Base-by-base conservation (phyloP, 768 basidiomycete genomes). In the Auriscalpium microsporum region DNA sequence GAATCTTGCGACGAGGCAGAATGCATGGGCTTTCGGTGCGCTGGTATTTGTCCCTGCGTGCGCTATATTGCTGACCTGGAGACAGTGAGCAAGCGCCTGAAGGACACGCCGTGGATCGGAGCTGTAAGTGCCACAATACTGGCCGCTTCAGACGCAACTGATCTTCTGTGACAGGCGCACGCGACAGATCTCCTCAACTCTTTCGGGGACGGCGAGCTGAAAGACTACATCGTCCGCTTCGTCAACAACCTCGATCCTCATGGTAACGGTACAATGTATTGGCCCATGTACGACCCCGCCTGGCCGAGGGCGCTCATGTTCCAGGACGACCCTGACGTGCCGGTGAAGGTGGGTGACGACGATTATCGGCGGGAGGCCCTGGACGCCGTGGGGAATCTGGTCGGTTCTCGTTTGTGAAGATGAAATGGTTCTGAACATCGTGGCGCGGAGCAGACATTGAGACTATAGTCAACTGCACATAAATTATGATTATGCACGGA, bases 21-120 rank as follows among this genome's bases (percentile, higher is more conserved):
- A 65, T 2, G 63, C 63, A 0, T 74, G 67, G 66, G 63, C 65
- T 8, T 74, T 64, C 62, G 47, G 75, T 75, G 37, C 52, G 72
- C 28, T 10, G 53, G 33, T 34, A 8, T 10, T 19, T 11, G 11
- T 35, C n/a, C 1, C 17, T 14, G 28, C n/a, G n/a, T 54, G 21
- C 45, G 33, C 23, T 56, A 7, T 57, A 11, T n/a, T 56, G 40
- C 57, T 13, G 28, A 28, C 28, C 45, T 45, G n/a, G 33, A 28
- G 28, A 2, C 49, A 75, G 73, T 72, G 47, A 69, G 59, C 61
- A 69, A 69, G 55, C 68, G 68, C 13, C 62, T 66, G 42, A 69
- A 71, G 56, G 52, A 58, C 2, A 61, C 53, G 1, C 64, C 68
- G 0, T 10, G 50, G 3, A 55, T 72, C 0, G 73, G 73, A 33